These are phyloP conservation scores for Cardamine resedifolia DNA, from an alignment of 345 rosid species.

Conservation along the genomic window DNA sequence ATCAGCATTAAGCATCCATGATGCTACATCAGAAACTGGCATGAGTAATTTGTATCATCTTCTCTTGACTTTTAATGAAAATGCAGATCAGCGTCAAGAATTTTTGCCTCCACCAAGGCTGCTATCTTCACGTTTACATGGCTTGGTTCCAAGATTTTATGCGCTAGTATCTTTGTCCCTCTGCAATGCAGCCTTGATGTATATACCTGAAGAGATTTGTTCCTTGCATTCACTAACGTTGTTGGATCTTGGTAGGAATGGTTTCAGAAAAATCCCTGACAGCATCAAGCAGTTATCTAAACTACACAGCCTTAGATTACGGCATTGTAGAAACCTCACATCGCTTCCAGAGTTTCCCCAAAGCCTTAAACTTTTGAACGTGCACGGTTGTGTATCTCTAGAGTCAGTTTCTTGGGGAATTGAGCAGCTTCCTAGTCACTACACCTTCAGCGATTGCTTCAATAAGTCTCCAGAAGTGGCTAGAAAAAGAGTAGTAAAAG, in stretches of 20 bases:
- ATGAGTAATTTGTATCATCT: not conserved
- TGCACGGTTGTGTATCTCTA: not conserved
- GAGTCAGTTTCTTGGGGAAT: not conserved
- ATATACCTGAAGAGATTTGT: slow-evolving; percentile 3
- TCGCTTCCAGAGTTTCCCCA: slow-evolving; percentile 25
- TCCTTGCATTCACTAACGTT: not conserved
- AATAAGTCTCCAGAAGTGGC: not conserved
- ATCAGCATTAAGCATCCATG: not conserved
- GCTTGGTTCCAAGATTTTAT: slow-evolving; percentile 8
- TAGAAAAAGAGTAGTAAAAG: not conserved
- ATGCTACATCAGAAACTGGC: not conserved
- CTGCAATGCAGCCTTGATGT: not conserved
- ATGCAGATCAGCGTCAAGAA: not conserved
- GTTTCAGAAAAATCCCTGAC: slow-evolving; percentile 7
- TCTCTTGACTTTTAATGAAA: not conserved
- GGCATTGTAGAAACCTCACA: slow-evolving; percentile 6
- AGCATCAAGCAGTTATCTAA: not conserved
- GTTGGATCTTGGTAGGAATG: slow-evolving; percentile 11
- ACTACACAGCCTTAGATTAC: not conserved
- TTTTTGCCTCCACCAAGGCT: not conserved
- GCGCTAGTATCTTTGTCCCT: slow-evolving; percentile 16
- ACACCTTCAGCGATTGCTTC: slow-evolving; percentile 31
- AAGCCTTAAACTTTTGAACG: slow-evolving; percentile 5
- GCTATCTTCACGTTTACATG: not conserved
- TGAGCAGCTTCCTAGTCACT: not conserved